phyloP scores from a whole-genome alignment of 495 filamentous ascomycete genomes.

The Hyaloscypha bicolor region DNA sequence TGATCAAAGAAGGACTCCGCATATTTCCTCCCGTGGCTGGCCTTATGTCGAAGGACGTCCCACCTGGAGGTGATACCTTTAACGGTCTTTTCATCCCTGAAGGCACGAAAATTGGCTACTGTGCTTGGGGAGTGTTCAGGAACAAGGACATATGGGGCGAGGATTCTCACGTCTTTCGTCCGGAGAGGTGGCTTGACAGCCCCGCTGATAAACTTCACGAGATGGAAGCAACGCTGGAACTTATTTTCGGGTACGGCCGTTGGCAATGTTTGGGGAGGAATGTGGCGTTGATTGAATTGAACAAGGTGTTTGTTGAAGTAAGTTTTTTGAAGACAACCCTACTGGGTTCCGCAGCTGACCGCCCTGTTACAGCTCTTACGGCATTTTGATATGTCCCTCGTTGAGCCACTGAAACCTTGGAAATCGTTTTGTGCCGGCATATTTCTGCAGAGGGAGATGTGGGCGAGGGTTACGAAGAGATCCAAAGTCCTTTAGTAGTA shows the following conservation, averaged over 20 bases:
- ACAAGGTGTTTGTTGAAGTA: constrained; percentile 42
- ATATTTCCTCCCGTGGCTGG: constrained; percentile 42
- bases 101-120: constrained; percentile 51
- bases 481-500: no score
- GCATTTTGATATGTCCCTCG: no score
- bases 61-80: constrained; percentile 51
- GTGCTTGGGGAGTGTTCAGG: constrained; percentile 33
- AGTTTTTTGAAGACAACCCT: no score
- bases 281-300: constrained; percentile 48
- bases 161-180: constrained; percentile 51
- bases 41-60: constrained; percentile 46
- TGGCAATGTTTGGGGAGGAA: constrained; percentile 49
- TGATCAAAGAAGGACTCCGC: constrained; percentile 53
- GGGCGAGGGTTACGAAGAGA: no score
- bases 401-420: no score
- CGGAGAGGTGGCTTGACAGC: constrained; percentile 57
- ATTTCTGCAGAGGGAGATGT: no score
- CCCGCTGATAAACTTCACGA: constrained; percentile 33
- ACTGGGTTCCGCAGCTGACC: no score
- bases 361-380: no score
- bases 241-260: constrained; percentile 47
- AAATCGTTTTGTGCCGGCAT: no score
- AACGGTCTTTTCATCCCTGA: constrained; percentile 52
- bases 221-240: constrained; percentile 43
- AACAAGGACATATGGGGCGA: constrained; percentile 47